Conservation (phyloP, 768 basidiomycete genomes). For the Pulveroboletus ravenelii region DNA sequence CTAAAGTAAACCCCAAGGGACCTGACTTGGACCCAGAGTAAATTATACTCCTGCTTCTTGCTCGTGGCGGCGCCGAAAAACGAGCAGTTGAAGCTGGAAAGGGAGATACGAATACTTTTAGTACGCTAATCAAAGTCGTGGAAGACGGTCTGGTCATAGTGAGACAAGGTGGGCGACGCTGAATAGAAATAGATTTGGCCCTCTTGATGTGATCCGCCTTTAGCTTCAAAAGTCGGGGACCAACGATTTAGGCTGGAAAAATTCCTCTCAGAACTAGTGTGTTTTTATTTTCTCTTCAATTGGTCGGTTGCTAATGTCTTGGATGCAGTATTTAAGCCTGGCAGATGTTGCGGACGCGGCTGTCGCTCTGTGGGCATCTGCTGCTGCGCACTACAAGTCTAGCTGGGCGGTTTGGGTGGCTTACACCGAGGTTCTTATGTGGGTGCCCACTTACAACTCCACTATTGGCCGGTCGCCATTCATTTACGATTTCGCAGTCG, state of each 20-base stretch:
- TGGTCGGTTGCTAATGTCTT: background rate
- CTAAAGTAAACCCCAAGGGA: slow-evolving; percentile 21
- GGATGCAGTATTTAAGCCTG: slow-evolving; percentile 41
- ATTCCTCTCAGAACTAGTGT: slow-evolving; percentile 69
- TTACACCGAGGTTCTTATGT: slow-evolving; percentile 75
- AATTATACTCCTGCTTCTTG: slow-evolving; percentile 56
- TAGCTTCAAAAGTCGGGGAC: slow-evolving; percentile 69
- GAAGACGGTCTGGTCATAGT: slow-evolving; percentile 62
- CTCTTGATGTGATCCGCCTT: background rate
- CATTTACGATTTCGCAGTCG: slow-evolving; percentile 34
- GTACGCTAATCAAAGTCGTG: slow-evolving; percentile 50
- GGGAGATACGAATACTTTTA: slow-evolving; percentile 49
- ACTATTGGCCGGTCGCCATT: background rate
- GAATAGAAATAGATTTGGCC: background rate
- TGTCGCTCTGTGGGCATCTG: slow-evolving; percentile 57
- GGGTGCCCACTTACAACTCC: slow-evolving; percentile 19
- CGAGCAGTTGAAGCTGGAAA: slow-evolving; percentile 45
- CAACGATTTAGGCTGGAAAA: slow-evolving; percentile 77
- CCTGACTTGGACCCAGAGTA: slow-evolving; percentile 53
- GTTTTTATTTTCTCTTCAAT: slow-evolving; percentile 26
- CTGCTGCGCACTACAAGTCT: slow-evolving; percentile 62
- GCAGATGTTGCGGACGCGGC: slow-evolving; percentile 50
- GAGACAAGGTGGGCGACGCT: slow-evolving; percentile 43
- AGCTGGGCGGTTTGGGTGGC: slow-evolving; percentile 73
- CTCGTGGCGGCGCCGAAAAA: slow-evolving; percentile 61